Evolutionary conservation across 192 early-diverging fungal genomes (phyloP), one percentile per base, ranked within the genome.

Genomic region (Coemansia sp.): DNA sequence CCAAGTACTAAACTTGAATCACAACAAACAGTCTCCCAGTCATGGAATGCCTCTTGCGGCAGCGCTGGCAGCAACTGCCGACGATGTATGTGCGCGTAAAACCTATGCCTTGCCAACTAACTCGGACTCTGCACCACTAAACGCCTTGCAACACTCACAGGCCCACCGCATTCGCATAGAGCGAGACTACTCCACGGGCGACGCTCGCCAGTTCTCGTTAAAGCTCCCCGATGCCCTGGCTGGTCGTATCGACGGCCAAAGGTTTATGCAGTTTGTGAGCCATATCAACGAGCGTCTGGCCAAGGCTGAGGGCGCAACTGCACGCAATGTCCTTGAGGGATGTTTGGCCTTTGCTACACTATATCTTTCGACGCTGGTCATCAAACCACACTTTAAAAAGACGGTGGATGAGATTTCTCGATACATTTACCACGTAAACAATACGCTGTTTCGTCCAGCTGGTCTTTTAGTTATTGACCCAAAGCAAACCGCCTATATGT

Each of bases 401-500:
- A 73, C 70, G 13, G 53, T 83, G 40, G 76, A 81, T 46, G 62
- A 65, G 31, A 79, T 86, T 15, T 75, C 74, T 11, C 29, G 43
- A 3, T 68, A 75, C 15, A 72, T 86, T 31, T 64, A 68, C 1
- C 57, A 63, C 20, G 74, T 80, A 64, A 86, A 86, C 72, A 72
- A 79, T 20, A 15, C 64, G n/a, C 33, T 86, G 18, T 86, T 86
- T 53, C 67, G 55, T 27, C 85, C 85, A 0, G 69, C 71, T 5
- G 85, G 85, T 41, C 64, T 75, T 40, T 29, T 73, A 49, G 75
- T 78, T 22, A 75, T 79, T 31, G 78, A 86, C 36, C 85, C 80
- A n/a, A 60, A 73, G 60, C 77, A 80, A 61, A 86, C 85, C 20
- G 85, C 85, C n/a, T 86, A 72, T 44, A 78, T 86, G 76, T 86